Conservation (phyloP, 1,139 yeast species). For the Sugiyamaella japonica region DNA sequence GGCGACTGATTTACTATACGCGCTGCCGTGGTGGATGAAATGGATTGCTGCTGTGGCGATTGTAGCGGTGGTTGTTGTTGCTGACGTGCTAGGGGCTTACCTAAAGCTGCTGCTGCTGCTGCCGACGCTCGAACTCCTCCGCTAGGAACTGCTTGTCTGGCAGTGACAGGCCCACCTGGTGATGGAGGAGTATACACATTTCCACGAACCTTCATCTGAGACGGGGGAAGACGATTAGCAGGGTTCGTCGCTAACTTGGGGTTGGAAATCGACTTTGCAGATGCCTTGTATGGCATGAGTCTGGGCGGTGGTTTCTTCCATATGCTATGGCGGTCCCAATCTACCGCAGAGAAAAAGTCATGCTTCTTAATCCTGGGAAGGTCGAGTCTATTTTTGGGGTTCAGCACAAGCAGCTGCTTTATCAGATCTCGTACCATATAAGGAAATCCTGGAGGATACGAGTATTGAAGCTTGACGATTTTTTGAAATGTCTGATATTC, state of each 20-base stretch:
- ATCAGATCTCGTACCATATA: constrained; percentile 68
- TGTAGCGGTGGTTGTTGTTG: constrained; percentile 14
- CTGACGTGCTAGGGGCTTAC: constrained; percentile 22
- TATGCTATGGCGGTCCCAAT: constrained; percentile 64
- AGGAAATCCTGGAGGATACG: constrained; percentile 79
- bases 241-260: constrained; percentile 6
- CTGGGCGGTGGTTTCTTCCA: constrained; percentile 79
- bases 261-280: constrained; percentile 26
- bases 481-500: constrained; percentile 94
- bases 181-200: constrained; percentile 2
- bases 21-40: neutral
- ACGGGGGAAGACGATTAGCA: constrained; percentile 6
- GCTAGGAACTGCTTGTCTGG: constrained; percentile 12
- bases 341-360: constrained; percentile 64
- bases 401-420: constrained; percentile 61
- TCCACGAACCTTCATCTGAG: constrained; percentile 9
- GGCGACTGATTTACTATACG: neutral
- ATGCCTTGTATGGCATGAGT: constrained; percentile 67
- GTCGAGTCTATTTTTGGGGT: constrained; percentile 67
- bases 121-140: constrained; percentile 22
- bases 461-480: constrained; percentile 78
- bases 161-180: neutral
- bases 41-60: neutral
- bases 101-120: constrained; percentile 36
- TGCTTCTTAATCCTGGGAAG: constrained; percentile 68